Conservation (phyloP, 257 asterid species). For the Plantago ovata region DNA sequence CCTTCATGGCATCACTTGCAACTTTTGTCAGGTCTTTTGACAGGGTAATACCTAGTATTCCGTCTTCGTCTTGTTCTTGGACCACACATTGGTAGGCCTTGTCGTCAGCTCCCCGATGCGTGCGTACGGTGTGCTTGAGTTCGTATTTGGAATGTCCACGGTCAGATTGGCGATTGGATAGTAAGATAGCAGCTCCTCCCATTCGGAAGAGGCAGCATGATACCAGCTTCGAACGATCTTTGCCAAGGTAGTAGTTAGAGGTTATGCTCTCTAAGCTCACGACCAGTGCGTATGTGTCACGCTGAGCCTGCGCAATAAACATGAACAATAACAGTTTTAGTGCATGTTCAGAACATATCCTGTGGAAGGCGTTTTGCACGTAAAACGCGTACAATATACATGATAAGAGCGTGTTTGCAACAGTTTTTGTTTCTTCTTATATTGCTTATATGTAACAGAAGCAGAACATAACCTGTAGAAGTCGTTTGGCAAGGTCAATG, state of each 20-base stretch:
- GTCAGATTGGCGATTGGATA: constrained; percentile 37
- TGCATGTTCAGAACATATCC: no score
- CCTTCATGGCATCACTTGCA: constrained; percentile 39
- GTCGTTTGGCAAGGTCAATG: constrained; percentile 6
- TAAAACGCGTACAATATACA: no score
- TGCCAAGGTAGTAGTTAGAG: constrained; percentile 36
- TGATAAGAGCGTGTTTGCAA: no score
- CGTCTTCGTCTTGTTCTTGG: constrained; percentile 44
- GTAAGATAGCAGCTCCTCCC: constrained; percentile 49
- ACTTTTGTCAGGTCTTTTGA: constrained; percentile 35
- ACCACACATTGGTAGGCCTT: constrained; percentile 36
- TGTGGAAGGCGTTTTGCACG: no score
- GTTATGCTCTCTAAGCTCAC: constrained; percentile 44
- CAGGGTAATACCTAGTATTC: constrained; percentile 32
- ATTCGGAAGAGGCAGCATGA: constrained; percentile 49
- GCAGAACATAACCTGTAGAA: not conserved
- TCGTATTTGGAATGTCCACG: constrained; percentile 32
- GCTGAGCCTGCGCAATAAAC: constrained; percentile 51
- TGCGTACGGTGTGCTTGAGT: constrained; percentile 37
- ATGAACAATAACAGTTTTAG: no score
- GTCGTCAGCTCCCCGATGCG: constrained; percentile 45
- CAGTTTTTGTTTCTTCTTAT: no score
- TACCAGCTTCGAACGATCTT: constrained; percentile 43
- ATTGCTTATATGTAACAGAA: not conserved
- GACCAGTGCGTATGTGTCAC: constrained; percentile 44